These are phyloP conservation scores for Penstemon newberryi DNA, from an alignment of 257 asterid genomes.

Conservation along the genomic window DNA sequence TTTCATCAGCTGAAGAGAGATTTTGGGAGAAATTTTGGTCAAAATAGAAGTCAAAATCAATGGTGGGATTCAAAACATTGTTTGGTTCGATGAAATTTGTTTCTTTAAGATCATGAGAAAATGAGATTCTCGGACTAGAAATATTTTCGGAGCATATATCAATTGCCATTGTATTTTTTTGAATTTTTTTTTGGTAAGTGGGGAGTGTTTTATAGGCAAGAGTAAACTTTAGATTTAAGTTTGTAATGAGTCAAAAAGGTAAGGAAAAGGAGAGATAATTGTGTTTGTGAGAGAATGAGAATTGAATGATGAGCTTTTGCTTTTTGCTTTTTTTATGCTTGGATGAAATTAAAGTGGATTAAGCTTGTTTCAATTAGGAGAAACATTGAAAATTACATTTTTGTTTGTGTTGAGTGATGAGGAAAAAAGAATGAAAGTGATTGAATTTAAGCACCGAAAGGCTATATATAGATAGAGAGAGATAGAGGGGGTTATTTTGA, in stretches of 20 bases:
- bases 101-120: slow-evolving; percentile 68
- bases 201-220: background rate
- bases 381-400: slow-evolving; percentile 47
- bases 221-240: slow-evolving; percentile 10
- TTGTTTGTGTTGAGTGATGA: slow-evolving; percentile 28
- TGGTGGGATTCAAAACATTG: slow-evolving; percentile 41
- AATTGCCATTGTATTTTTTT: slow-evolving; percentile 49
- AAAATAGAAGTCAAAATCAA: slow-evolving; percentile 66
- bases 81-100: slow-evolving; percentile 42
- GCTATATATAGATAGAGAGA: slow-evolving; percentile 20
- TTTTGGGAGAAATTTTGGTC: slow-evolving; percentile 31
- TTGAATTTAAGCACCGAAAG: slow-evolving; percentile 68
- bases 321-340: slow-evolving; percentile 44
- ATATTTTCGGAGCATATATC: slow-evolving; percentile 60
- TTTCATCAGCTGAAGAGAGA: slow-evolving; percentile 76
- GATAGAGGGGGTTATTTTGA: background rate
- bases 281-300: slow-evolving; percentile 39
- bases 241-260: slow-evolving; percentile 43
- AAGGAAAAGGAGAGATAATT: slow-evolving; percentile 31
- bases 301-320: slow-evolving; percentile 37
- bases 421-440: slow-evolving; percentile 25
- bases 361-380: slow-evolving; percentile 40
- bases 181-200: background rate
- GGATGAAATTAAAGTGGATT: slow-evolving; percentile 17
- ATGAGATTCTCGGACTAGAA: slow-evolving; percentile 72